Evolutionary conservation across 371 early-diverging fungal genomes (phyloP).

Genomic region (Entomophthora muscae): DNA sequence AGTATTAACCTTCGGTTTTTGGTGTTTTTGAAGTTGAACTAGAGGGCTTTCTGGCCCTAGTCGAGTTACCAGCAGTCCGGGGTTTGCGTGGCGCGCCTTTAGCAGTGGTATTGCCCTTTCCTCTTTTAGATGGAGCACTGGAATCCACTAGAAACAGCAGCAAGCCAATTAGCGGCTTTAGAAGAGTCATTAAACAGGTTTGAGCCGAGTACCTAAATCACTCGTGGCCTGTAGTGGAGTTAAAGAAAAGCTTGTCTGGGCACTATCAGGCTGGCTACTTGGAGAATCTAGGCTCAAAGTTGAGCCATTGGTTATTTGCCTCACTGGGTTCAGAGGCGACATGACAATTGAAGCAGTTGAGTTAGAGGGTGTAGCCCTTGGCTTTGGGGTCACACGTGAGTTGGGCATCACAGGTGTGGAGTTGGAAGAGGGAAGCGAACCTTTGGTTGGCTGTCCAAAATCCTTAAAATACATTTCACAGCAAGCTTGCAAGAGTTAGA

Average conservation of each 20-base stretch:
- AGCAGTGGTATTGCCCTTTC: not conserved
- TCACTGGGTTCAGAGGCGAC: not conserved
- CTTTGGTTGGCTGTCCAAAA: not conserved
- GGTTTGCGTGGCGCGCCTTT: not conserved
- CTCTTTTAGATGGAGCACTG: not conserved
- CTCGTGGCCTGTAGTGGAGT: not conserved
- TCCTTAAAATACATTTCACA: not conserved
- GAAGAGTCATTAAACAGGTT: not conserved
- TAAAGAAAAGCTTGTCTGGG: not conserved
- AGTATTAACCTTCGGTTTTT: not conserved
- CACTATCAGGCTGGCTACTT: not conserved
- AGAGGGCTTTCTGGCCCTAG: not conserved
- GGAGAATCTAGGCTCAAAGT: not conserved
- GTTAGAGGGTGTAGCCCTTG: not conserved
- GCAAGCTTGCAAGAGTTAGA: not conserved
- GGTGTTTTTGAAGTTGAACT: not conserved
- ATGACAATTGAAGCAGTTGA: not conserved
- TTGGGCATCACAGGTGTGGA: not conserved
- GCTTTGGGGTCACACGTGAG: not conserved
- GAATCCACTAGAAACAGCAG: not conserved
- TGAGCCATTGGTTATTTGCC: not conserved
- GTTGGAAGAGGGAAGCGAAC: not conserved
- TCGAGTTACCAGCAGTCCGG: not conserved
- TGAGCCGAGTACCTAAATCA: not conserved
- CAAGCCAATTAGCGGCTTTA: not conserved